A percentile compares a stretch with the other conserved stretches of the same genome.
These are phyloP conservation scores for Venturia aucupariae DNA, from an alignment of 2,329 filamentous ascomycete genomes.

Conservation along the genomic window DNA sequence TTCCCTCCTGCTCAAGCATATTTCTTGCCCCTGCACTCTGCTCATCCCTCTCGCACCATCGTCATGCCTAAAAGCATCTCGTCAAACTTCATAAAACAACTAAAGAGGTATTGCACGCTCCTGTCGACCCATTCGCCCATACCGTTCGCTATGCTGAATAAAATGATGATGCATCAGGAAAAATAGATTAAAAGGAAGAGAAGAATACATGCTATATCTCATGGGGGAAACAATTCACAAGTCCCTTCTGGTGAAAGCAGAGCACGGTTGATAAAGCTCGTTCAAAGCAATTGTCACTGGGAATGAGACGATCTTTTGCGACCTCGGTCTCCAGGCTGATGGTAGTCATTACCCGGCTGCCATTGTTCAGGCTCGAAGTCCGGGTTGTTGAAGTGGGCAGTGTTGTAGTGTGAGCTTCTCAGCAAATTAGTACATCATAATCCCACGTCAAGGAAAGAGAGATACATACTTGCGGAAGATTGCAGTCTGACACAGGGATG, in stretches of 20 bases:
- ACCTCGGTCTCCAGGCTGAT: constrained; percentile 26
- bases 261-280: neutral
- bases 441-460: neutral
- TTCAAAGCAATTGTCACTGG: neutral
- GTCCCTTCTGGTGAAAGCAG: neutral
- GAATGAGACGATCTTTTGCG: constrained; percentile 26
- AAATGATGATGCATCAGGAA: neutral
- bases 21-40: neutral
- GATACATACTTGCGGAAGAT: constrained; percentile 41
- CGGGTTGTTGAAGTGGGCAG: constrained; percentile 42
- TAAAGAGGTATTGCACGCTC: neutral
- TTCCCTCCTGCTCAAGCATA: neutral
- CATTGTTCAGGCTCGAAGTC: constrained; percentile 46
- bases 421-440: neutral
- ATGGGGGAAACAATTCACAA: neutral
- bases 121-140: neutral
- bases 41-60: neutral
- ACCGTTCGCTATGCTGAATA: constrained; percentile 13
- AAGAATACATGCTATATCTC: neutral
- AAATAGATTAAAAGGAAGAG: neutral
- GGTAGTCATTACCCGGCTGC: constrained; percentile 39
- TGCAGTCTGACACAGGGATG: constrained; percentile 36
- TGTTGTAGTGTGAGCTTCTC: constrained; percentile 41
- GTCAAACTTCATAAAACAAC: neutral
- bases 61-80: neutral